Evolutionary conservation across 192 early-diverging fungal species (phyloP).

Genomic region (Umbelopsis isabellina): DNA sequence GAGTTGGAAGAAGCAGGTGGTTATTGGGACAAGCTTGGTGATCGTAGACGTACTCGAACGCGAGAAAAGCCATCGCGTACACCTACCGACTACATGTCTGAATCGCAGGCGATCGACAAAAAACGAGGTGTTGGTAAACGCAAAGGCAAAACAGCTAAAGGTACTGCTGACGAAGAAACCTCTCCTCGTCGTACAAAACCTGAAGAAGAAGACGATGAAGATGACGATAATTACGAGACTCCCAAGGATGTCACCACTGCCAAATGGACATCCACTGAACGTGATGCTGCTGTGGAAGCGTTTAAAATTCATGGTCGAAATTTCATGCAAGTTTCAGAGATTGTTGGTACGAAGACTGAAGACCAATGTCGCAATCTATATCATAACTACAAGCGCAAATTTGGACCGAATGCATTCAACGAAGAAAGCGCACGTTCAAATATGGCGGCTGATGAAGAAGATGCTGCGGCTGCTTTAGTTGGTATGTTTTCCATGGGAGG

Average conservation of each 20-base stretch:
- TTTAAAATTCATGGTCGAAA: conserved; percentile 70
- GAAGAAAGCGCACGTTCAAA: conserved; percentile 40
- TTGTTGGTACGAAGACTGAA: conserved; percentile 77
- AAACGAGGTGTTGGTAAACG: conserved; percentile 33
- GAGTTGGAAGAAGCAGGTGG: conserved; percentile 49
- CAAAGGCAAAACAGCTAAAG: conserved; percentile 17
- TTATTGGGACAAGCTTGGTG: conserved; percentile 40
- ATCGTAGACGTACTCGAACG: conserved; percentile 17
- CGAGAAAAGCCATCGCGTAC: conserved; percentile 12
- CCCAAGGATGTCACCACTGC: conserved; percentile 33
- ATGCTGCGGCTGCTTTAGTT: conserved; percentile 43
- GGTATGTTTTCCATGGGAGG: conserved; percentile 44
- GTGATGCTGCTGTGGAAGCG: conserved; percentile 59
- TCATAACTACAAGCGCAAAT: conserved; percentile 73
- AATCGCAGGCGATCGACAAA: conserved; percentile 34
- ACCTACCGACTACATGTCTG: conserved; percentile 14
- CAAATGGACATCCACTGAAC: conserved; percentile 64
- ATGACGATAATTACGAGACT: conserved; percentile 26
- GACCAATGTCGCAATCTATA: conserved; percentile 82
- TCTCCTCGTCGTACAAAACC: conserved; percentile 1
- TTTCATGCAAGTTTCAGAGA: conserved; percentile 69
- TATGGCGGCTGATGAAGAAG: conserved; percentile 43
- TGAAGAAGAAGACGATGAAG: conserved; percentile 24
- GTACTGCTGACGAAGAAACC: conserved; percentile 22
- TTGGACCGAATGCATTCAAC: conserved; percentile 55